Conservation (phyloP, 2,329 filamentous ascomycete genomes). For the Cercospora sesami region DNA sequence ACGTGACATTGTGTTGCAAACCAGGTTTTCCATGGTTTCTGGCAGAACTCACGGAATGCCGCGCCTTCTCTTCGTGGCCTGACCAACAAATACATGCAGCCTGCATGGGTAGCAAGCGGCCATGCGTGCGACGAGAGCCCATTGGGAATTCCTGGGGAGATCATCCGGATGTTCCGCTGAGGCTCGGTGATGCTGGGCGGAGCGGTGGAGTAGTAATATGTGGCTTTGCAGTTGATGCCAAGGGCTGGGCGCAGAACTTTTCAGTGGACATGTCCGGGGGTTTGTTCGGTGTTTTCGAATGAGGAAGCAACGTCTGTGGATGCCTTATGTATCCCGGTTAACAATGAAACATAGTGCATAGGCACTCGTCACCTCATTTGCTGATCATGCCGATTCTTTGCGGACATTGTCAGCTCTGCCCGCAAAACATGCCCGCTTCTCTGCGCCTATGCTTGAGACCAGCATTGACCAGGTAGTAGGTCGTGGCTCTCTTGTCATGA, state of each 20-base stretch:
- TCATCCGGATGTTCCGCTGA: background rate
- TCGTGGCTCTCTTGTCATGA: constrained; percentile 15
- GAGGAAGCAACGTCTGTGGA: background rate
- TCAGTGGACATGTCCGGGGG: background rate
- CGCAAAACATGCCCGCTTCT: background rate
- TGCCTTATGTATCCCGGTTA: background rate
- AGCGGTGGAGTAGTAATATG: background rate
- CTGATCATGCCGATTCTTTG: background rate
- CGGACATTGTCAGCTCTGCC: background rate
- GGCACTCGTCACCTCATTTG: constrained; percentile 7
- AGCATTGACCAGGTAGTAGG: constrained; percentile 5
- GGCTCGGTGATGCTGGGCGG: background rate
- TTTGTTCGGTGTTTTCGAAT: background rate
- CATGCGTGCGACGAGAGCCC: background rate
- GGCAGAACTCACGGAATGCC: background rate
- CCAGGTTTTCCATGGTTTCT: background rate
- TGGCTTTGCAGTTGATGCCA: constrained; percentile 58
- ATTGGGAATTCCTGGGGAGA: background rate
- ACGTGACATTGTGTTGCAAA: background rate
- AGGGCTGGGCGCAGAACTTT: constrained; percentile 61
- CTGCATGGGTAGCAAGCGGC: background rate
- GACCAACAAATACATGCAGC: background rate
- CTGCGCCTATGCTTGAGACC: background rate
- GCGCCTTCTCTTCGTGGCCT: background rate
- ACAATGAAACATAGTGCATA: constrained; percentile 6